Evolutionary conservation across 1,139 yeast species (phyloP).

Genomic region (Sugiyamaella japonica): DNA sequence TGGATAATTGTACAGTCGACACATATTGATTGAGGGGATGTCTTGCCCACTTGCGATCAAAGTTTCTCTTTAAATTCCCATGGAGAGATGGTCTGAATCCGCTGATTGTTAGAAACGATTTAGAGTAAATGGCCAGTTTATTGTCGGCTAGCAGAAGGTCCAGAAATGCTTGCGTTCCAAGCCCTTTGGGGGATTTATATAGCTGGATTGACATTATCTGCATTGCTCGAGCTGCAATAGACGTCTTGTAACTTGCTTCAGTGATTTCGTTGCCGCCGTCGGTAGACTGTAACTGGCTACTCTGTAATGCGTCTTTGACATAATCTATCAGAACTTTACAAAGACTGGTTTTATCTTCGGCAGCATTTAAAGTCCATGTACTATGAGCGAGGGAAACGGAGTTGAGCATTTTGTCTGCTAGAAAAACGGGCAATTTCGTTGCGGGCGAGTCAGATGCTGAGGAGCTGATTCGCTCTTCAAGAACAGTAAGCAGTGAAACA

Average conservation of each 20-base stretch:
- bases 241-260: constrained; percentile 47
- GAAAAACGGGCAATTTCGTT: constrained; percentile 22
- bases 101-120: constrained; percentile 33
- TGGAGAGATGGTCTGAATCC: constrained; percentile 52
- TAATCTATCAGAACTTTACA: constrained; percentile 16
- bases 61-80: constrained; percentile 46
- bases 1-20: constrained; percentile 21
- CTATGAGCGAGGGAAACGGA: constrained; percentile 40
- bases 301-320: constrained; percentile 4
- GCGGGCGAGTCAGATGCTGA: constrained; percentile 40
- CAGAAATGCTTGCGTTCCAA: constrained; percentile 45
- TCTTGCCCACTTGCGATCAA: constrained; percentile 52
- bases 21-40: constrained; percentile 54
- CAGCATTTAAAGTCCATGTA: constrained; percentile 34
- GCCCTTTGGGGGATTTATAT: constrained; percentile 46
- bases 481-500: constrained; percentile 51
- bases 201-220: constrained; percentile 74
- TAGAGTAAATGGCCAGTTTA: constrained; percentile 36
- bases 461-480: constrained; percentile 57
- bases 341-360: constrained; percentile 9
- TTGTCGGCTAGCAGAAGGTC: constrained; percentile 47
- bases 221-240: constrained; percentile 63
- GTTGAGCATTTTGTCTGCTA: constrained; percentile 32
- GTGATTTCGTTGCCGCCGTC: neutral
- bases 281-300: neutral